A percentile compares a stretch with the other conserved stretches of the same genome.
phyloP scores from a whole-genome alignment of 2,329 filamentous ascomycete species.

The Ophiostoma novo-ulmi region DNA sequence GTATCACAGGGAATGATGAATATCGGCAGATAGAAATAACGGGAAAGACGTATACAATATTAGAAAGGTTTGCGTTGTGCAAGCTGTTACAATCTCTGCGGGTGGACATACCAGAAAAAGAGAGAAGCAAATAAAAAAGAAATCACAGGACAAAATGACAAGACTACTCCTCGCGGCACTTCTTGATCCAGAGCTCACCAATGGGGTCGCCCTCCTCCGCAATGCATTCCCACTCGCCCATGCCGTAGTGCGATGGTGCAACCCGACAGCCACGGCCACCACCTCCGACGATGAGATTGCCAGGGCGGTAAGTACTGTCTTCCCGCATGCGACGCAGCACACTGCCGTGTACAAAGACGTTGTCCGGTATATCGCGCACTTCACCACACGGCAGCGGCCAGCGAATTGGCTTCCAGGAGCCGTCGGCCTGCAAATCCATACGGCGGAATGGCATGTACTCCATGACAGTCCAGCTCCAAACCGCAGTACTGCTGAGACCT shows the following conservation, averaged over 20 bases:
- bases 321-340: constrained; percentile 66
- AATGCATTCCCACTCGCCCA: constrained; percentile 66
- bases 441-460: constrained; percentile 75
- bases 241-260: constrained; percentile 59
- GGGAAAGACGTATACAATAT: too few species aligned
- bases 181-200: constrained; percentile 60
- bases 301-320: constrained; percentile 63
- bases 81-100: too few species aligned
- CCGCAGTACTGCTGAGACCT: constrained; percentile 51
- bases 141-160: neutral
- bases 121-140: neutral
- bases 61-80: too few species aligned
- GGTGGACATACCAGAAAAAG: neutral
- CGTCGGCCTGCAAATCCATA: constrained; percentile 70
- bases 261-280: constrained; percentile 46
- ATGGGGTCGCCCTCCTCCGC: constrained; percentile 61
- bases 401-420: constrained; percentile 71
- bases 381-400: constrained; percentile 77
- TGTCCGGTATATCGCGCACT: constrained; percentile 66
- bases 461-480: constrained; percentile 70
- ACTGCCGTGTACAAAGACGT: constrained; percentile 66
- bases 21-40: too few species aligned
- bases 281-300: constrained; percentile 59
- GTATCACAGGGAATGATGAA: too few species aligned
- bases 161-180: constrained; percentile 17